phyloP scores from a whole-genome alignment of 805 yeast genomes.

The Candida ulmi region DNA sequence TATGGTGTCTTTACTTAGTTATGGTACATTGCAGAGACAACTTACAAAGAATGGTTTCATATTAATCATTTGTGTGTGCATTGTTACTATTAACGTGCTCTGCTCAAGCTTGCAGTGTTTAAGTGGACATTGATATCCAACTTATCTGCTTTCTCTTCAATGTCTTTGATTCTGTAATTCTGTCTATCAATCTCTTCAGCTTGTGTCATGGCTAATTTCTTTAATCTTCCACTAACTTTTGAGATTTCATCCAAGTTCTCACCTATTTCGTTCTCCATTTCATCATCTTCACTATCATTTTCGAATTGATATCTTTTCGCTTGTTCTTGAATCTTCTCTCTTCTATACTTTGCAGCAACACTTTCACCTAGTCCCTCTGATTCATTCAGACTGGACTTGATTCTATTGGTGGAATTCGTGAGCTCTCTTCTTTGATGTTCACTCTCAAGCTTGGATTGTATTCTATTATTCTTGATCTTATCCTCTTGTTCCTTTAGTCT shows the following conservation, averaged over 20 bases:
- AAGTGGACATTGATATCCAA: constrained; percentile 80
- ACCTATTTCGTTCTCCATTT: constrained; percentile 83
- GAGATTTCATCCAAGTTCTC: constrained; percentile 75
- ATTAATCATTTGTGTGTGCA: too few relatives aligned
- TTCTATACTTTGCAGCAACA: constrained; percentile 29
- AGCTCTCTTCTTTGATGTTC: constrained; percentile 57
- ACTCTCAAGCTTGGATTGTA: constrained; percentile 54
- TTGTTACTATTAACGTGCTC: constrained; percentile 42
- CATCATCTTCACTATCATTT: constrained; percentile 89
- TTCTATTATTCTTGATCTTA: constrained; percentile 53
- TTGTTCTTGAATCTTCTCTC: constrained; percentile 34
- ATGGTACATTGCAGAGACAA: too few relatives aligned
- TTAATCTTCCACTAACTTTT: constrained; percentile 62
- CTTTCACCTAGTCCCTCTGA: constrained; percentile 28
- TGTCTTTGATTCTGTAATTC: constrained; percentile 62
- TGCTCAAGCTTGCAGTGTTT: constrained; percentile 62
- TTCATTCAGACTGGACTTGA: constrained; percentile 54
- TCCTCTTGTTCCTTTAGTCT: constrained; percentile 72
- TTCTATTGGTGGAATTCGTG: constrained; percentile 61
- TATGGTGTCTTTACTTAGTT: too few relatives aligned
- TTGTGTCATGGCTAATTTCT: constrained; percentile 64
- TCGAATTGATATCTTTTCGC: constrained; percentile 77
- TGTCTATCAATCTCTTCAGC: constrained; percentile 77
- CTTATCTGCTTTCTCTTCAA: constrained; percentile 80
- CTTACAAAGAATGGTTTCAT: too few relatives aligned